Evolutionary conservation across 2,329 filamentous ascomycete species (phyloP).

Genomic region (Xylariaceae sp.): DNA sequence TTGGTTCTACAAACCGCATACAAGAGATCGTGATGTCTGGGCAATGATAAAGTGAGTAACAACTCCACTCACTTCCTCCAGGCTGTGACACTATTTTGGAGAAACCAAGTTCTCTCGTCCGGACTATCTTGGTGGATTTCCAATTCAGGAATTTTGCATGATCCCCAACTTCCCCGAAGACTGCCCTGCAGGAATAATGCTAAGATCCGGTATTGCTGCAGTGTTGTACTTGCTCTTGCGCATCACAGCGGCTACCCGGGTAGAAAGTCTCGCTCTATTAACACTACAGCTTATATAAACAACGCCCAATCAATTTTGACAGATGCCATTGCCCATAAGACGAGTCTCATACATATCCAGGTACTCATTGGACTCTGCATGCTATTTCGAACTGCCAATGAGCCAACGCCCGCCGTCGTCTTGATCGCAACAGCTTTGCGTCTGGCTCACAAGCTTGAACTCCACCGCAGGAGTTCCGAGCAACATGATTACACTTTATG

Average conservation of each 20-base stretch:
- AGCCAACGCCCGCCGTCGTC: slow-evolving; percentile 30
- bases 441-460: slow-evolving; percentile 32
- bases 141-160: too few species aligned
- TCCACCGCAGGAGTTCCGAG: slow-evolving; percentile 17
- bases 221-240: slow-evolving; percentile 45
- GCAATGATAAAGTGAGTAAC: slow-evolving; percentile 41
- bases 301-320: slow-evolving; percentile 43
- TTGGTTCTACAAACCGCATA: slow-evolving; percentile 40
- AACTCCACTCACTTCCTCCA: not conserved
- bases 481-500: slow-evolving; percentile 14
- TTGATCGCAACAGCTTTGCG: slow-evolving; percentile 34
- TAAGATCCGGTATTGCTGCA: not conserved
- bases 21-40: slow-evolving; percentile 40
- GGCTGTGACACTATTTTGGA: too few species aligned
- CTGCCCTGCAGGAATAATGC: not conserved
- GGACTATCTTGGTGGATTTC: too few species aligned
- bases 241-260: slow-evolving; percentile 35
- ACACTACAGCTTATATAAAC: slow-evolving; percentile 37
- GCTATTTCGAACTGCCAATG: slow-evolving; percentile 30
- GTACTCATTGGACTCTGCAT: slow-evolving; percentile 34
- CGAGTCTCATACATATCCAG: slow-evolving; percentile 33
- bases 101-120: too few species aligned
- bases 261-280: slow-evolving; percentile 19
- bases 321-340: slow-evolving; percentile 31
- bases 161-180: not conserved